Evolutionary conservation across 2,329 filamentous ascomycete species (phyloP).

Genomic region (Apiospora phragmitis): DNA sequence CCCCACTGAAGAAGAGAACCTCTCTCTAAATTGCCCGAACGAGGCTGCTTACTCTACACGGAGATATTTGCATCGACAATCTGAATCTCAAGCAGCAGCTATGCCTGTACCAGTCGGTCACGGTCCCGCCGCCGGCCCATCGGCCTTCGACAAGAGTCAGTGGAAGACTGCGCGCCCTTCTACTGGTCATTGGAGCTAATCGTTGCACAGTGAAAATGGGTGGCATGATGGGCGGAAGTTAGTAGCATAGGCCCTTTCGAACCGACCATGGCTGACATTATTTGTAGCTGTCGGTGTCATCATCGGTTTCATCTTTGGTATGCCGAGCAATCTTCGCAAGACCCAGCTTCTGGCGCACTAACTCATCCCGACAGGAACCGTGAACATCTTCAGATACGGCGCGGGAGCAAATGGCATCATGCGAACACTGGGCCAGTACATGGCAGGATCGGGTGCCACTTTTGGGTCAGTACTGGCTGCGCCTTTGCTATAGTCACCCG

Average conservation of each 20-base stretch:
- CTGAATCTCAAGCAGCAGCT: neutral
- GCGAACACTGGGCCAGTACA: slow-evolving; percentile 93
- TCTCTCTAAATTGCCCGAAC: neutral
- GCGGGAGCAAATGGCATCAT: slow-evolving; percentile 92
- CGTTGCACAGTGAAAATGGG: slow-evolving; percentile 83
- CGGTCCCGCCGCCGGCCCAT: slow-evolving; percentile 53
- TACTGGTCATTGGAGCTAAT: neutral
- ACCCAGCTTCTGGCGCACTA: neutral
- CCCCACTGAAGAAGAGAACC: neutral
- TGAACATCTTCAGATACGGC: slow-evolving; percentile 94
- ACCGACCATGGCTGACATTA: slow-evolving; percentile 30
- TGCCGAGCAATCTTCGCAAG: slow-evolving; percentile 23
- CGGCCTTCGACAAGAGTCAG: slow-evolving; percentile 70
- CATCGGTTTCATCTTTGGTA: slow-evolving; percentile 98
- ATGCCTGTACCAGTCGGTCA: slow-evolving; percentile 52
- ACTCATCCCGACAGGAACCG: slow-evolving; percentile 62
- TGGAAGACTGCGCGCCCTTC: neutral
- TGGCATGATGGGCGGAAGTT: slow-evolving; percentile 97
- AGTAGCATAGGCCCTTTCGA: slow-evolving; percentile 37
- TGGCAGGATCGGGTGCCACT: slow-evolving; percentile 90
- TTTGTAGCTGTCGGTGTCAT: slow-evolving; percentile 83
- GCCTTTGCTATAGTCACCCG: neutral
- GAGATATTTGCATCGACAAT: neutral
- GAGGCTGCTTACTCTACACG: neutral
- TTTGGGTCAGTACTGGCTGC: slow-evolving; percentile 70